phyloP scores from a whole-genome alignment of 2,329 filamentous ascomycete species.

The Colletotrichum lindemuthianum region DNA sequence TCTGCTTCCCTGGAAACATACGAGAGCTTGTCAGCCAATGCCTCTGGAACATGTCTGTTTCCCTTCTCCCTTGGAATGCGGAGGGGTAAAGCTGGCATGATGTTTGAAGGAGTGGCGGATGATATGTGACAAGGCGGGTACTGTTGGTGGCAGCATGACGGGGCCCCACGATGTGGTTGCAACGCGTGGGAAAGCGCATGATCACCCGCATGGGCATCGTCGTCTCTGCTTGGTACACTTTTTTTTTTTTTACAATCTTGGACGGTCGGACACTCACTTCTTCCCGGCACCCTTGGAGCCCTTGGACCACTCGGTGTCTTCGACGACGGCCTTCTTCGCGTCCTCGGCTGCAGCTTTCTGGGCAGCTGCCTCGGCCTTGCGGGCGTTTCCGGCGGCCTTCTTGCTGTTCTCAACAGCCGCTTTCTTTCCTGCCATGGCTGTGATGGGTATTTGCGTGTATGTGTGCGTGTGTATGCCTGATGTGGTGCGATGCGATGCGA shows the following conservation, averaged over 20 bases:
- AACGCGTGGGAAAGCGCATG: not conserved
- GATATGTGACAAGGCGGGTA: not conserved
- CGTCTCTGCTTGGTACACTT: not conserved
- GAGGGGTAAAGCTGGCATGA: conserved; percentile 12
- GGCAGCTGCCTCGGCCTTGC: conserved; percentile 90
- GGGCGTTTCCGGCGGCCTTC: conserved; percentile 88
- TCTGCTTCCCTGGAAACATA: conserved; percentile 76
- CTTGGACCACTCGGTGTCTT: conserved; percentile 83
- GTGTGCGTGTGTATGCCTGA: too few relatives aligned
- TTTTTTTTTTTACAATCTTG: not conserved
- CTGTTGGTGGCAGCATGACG: conserved; percentile 3
- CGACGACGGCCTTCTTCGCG: conserved; percentile 71
- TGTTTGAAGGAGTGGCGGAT: conserved; percentile 8
- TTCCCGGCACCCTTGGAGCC: conserved; percentile 87
- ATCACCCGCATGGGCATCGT: not conserved
- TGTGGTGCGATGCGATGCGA: conserved; percentile 24
- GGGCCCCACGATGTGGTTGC: conserved; percentile 1
- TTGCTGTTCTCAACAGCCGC: conserved; percentile 79
- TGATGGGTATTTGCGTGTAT: too few relatives aligned
- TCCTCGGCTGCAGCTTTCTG: conserved; percentile 79
- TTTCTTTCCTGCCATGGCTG: conserved; percentile 76
- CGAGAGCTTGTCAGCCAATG: conserved; percentile 22
- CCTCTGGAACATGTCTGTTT: not conserved
- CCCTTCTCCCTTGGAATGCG: not conserved
- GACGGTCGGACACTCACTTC: conserved; percentile 71